Conservation (phyloP, 768 basidiomycete species). For the Hemileccinum rubropunctum region DNA sequence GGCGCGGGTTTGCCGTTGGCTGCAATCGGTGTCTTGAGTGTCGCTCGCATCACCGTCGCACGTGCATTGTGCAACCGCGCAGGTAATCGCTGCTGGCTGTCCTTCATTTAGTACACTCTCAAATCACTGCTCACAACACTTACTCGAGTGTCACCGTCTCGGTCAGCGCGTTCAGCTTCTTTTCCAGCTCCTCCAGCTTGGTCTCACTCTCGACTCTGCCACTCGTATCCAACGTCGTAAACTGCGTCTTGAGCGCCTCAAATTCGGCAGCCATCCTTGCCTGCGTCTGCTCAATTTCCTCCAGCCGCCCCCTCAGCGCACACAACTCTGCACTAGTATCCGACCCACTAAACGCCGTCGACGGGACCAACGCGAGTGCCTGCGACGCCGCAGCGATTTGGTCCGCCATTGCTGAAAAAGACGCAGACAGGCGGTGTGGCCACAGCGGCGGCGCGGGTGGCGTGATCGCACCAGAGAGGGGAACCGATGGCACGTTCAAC, state of each 20-base stretch:
- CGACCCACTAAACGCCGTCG: conserved; percentile 18
- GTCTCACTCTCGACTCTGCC: conserved; percentile 6
- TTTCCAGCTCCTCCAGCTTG: conserved; percentile 34
- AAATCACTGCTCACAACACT: neutral
- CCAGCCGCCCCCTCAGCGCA: conserved; percentile 26
- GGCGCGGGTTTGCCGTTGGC: conserved; percentile 35
- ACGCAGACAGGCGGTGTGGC: conserved; percentile 35
- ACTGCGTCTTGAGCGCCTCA: conserved; percentile 25
- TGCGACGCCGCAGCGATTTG: conserved; percentile 42
- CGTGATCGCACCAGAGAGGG: too few species aligned
- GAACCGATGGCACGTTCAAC: too few species aligned
- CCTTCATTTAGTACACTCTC: neutral
- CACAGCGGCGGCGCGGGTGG: conserved; percentile 19
- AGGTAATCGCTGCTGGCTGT: conserved; percentile 37
- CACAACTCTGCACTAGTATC: conserved; percentile 14
- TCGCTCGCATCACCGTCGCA: conserved; percentile 31
- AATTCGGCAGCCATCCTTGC: conserved; percentile 32
- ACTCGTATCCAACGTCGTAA: conserved; percentile 12
- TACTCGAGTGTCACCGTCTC: conserved; percentile 36
- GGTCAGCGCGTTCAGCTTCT: conserved; percentile 32
- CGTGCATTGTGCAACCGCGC: conserved; percentile 36
- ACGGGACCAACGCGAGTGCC: conserved; percentile 31
- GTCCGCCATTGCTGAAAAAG: conserved; percentile 39
- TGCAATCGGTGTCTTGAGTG: conserved; percentile 29
- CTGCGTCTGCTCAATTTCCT: conserved; percentile 34